A percentile compares a stretch with the other conserved stretches of the same genome.
phyloP scores from a whole-genome alignment of 768 basidiomycete species.

The Hebeloma cylindrosporum region DNA sequence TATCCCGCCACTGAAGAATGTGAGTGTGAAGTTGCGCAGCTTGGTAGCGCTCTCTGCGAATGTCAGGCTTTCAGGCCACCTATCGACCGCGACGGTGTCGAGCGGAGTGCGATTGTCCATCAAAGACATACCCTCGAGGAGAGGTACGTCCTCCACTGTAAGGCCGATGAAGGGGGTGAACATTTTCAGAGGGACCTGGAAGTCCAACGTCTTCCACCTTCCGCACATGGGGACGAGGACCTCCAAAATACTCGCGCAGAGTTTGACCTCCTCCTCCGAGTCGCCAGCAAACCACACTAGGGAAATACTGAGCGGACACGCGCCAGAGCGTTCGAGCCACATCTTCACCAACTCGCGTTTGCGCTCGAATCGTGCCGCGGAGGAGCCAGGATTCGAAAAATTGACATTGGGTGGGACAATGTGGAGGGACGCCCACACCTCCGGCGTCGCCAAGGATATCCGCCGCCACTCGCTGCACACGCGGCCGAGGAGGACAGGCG shows the following conservation, averaged over 20 bases:
- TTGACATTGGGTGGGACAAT: constrained; percentile 28
- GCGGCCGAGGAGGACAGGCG: constrained; percentile 27
- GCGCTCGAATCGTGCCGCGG: constrained; percentile 20
- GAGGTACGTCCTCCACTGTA: constrained; percentile 23
- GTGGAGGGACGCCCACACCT: constrained; percentile 28
- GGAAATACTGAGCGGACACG: constrained; percentile 25
- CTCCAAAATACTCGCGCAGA: constrained; percentile 24
- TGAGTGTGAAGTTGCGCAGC: constrained; percentile 25
- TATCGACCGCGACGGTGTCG: constrained; percentile 17
- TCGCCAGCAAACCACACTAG: constrained; percentile 30
- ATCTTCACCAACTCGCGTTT: constrained; percentile 25
- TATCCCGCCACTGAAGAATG: constrained; percentile 28
- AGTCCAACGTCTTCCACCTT: constrained; percentile 25
- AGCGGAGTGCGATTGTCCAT: constrained; percentile 27
- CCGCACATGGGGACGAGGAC: constrained; percentile 22
- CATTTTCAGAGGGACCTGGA: constrained; percentile 29
- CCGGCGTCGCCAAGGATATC: constrained; percentile 23
- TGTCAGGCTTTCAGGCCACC: constrained; percentile 25
- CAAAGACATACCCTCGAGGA: constrained; percentile 24
- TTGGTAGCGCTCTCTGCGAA: constrained; percentile 21
- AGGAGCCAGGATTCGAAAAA: constrained; percentile 18
- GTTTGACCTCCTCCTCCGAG: constrained; percentile 23
- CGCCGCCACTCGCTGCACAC: constrained; percentile 30
- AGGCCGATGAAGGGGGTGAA: constrained; percentile 26
- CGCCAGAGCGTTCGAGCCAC: constrained; percentile 28